phyloP scores from a whole-genome alignment of 2,329 filamentous ascomycete species.

The Zasmidium angulare region DNA sequence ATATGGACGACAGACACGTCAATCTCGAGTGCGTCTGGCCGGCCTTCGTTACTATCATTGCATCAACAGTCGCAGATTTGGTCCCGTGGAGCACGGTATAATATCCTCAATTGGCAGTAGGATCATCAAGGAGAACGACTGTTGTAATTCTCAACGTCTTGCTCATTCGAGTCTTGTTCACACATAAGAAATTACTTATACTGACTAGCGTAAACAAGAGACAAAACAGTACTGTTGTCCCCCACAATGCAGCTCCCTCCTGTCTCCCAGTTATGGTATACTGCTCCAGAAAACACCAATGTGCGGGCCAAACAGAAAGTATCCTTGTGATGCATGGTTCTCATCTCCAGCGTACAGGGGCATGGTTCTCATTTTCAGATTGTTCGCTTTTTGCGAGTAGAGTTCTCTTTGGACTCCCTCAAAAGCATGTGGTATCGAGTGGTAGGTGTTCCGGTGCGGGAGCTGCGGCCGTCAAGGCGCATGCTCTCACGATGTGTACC shows the following conservation, averaged over 20 bases:
- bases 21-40: too few relatives aligned
- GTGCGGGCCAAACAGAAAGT: background rate
- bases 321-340: background rate
- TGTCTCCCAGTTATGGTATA: background rate
- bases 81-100: too few relatives aligned
- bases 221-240: constrained; percentile 7
- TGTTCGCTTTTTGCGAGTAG: background rate
- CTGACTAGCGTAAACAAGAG: background rate
- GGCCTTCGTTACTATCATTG: too few relatives aligned
- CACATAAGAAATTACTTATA: constrained; percentile 10
- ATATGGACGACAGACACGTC: too few relatives aligned
- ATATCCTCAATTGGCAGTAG: too few relatives aligned
- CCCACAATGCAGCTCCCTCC: background rate
- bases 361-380: constrained; percentile 14
- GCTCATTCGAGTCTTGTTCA: background rate
- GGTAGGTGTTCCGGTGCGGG: constrained; percentile 1
- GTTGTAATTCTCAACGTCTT: background rate
- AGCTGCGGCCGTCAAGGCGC: constrained; percentile 15
- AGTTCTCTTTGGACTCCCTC: constrained; percentile 2
- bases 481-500: constrained; percentile 1
- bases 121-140: too few relatives aligned
- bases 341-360: constrained; percentile 14
- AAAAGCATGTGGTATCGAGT: background rate
- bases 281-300: background rate
- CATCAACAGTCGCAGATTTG: too few relatives aligned